Percentiles rank a stretch among this genome's conserved stretches.
phyloP scores from a whole-genome alignment of 768 basidiomycete genomes.

The Mycena sanguinolenta region DNA sequence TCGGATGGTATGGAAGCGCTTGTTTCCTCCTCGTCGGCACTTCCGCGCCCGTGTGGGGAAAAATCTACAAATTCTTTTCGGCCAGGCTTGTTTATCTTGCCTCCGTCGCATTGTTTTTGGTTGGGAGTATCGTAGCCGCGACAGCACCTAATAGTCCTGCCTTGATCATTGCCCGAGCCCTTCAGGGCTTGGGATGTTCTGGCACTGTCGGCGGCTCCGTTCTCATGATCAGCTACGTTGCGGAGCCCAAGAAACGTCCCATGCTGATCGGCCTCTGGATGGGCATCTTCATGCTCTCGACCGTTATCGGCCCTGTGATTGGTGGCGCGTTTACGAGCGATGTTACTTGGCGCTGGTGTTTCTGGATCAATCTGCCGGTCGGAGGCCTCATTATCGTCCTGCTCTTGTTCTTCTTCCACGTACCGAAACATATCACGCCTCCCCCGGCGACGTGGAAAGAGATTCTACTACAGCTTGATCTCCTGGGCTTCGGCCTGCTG shows the following conservation, averaged over 20 bases:
- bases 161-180: conserved; percentile 2
- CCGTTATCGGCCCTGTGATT: conserved; percentile 6
- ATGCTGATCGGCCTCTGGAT: conserved; percentile 16
- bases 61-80: conserved; percentile 8
- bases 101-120: conserved; percentile 2
- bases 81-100: conserved; percentile 7
- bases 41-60: conserved; percentile 12
- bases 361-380: conserved; percentile 15
- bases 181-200: conserved; percentile 13
- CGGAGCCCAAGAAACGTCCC: conserved; percentile 6
- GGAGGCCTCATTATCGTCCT: conserved; percentile 3
- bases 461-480: conserved; percentile 14
- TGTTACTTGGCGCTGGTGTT: conserved; percentile 15
- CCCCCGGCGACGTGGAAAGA: conserved; percentile 4
- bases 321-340: conserved; percentile 13
- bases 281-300: conserved; percentile 14
- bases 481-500: conserved; percentile 8
- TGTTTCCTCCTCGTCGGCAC: conserved; percentile 19
- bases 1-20: conserved; percentile 18
- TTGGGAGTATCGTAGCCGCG: conserved; percentile 10
- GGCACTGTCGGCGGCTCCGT: conserved; percentile 9
- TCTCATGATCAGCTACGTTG: conserved; percentile 5
- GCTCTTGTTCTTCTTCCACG: conserved; percentile 8
- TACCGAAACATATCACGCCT: conserved; percentile 11
- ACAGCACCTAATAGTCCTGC: conserved; percentile 2